Conservation (phyloP, 805 yeast species). For the Lipomyces japonicus region DNA sequence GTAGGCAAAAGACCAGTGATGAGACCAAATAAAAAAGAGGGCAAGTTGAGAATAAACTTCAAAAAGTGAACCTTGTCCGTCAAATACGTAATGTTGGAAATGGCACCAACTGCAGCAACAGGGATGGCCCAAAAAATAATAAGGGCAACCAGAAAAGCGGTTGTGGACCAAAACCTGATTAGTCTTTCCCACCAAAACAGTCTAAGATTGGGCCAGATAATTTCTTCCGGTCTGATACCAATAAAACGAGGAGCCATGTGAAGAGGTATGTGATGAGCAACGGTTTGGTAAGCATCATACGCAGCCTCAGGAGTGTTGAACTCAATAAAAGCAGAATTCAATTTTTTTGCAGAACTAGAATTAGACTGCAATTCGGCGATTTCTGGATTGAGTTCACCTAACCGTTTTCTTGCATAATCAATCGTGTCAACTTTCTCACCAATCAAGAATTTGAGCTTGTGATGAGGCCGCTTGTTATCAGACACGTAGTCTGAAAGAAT, state of each 20-base stretch:
- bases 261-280: constrained; percentile 47
- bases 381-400: constrained; percentile 65
- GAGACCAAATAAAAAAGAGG: constrained; percentile 66
- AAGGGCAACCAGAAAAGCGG: constrained; percentile 55
- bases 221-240: constrained; percentile 74
- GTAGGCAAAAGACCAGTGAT: constrained; percentile 87
- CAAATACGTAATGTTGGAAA: constrained; percentile 78
- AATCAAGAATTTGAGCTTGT: constrained; percentile 62
- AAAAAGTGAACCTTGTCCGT: constrained; percentile 70
- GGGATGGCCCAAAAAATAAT: constrained; percentile 95
- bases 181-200: constrained; percentile 55
- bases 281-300: constrained; percentile 80
- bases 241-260: constrained; percentile 48
- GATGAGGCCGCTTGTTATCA: constrained; percentile 77
- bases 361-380: constrained; percentile 58
- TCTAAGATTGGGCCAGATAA: constrained; percentile 76
- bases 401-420: constrained; percentile 60
- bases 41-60: constrained; percentile 70
- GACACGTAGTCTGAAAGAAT: constrained; percentile 48
- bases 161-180: constrained; percentile 55
- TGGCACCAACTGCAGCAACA: constrained; percentile 93
- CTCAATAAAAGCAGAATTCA: constrained; percentile 78
- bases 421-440: constrained; percentile 86
- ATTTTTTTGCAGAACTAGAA: constrained; percentile 51
- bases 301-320: constrained; percentile 83